A percentile compares a stretch with the other conserved stretches of the same genome.
Evolutionary conservation across 495 filamentous ascomycete species (phyloP).

Genomic region (Glarea lozoyensis): DNA sequence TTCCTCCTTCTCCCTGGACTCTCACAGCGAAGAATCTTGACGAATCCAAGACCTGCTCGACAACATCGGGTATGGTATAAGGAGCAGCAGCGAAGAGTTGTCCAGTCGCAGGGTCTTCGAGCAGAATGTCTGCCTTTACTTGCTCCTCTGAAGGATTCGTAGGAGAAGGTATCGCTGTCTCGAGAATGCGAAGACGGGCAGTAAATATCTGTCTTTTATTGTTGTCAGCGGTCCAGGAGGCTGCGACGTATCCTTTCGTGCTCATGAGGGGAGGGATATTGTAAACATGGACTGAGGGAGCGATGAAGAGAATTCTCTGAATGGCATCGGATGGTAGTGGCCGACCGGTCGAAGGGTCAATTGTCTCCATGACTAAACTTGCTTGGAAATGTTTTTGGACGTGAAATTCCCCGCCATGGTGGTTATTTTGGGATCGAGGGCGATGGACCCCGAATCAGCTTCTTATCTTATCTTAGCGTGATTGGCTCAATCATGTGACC

Average conservation of each 20-base stretch:
- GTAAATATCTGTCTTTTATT: constrained; percentile 70
- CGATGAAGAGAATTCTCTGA: constrained; percentile 68
- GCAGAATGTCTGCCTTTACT: constrained; percentile 60
- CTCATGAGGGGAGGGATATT: constrained; percentile 63
- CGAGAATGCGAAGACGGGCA: constrained; percentile 67
- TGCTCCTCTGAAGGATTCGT: constrained; percentile 33
- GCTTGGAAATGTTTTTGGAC: too few species aligned
- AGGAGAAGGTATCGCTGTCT: constrained; percentile 48
- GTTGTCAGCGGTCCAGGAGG: constrained; percentile 62
- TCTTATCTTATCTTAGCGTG: too few species aligned
- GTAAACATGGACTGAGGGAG: constrained; percentile 66
- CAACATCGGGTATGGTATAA: constrained; percentile 46
- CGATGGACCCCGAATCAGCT: too few species aligned
- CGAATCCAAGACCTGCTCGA: constrained; percentile 66
- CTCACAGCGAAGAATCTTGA: constrained; percentile 72
- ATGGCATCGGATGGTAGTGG: constrained; percentile 59
- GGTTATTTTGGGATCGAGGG: too few species aligned
- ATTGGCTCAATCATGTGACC: too few species aligned
- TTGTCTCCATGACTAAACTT: constrained; percentile 21
- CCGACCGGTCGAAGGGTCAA: constrained; percentile 50
- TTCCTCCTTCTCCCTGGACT: constrained; percentile 58
- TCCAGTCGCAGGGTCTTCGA: constrained; percentile 63
- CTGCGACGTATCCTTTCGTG: constrained; percentile 64
- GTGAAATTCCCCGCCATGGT: too few species aligned
- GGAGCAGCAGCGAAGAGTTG: constrained; percentile 73